Base-by-base conservation (phyloP, 1,284 basidiomycete species). In the Ganoderma resinaceum region DNA sequence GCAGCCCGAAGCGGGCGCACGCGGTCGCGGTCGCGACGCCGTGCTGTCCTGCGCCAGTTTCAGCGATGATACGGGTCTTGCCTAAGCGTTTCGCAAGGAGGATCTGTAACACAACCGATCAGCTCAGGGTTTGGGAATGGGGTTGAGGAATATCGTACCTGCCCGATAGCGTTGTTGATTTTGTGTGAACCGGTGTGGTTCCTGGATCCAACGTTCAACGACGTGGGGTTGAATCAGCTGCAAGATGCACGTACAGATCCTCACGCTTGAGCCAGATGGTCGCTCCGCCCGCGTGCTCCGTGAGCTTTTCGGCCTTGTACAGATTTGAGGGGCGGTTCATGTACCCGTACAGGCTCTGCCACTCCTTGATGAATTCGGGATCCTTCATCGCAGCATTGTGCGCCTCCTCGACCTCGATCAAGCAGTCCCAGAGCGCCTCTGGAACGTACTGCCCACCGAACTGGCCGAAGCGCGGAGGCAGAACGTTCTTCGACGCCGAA, bases 211-310 rank as follows among this genome's bases (percentile, higher is more conserved):
- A 14, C 16, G 7, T 3, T 62, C 43, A 52, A 62, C 31, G n/a
- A 29, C 35, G 26, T 14, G 55, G 55, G 20, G 46, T 20, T 66
- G 69, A 62, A 72, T 68, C 42, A 59, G 23, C 9, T 38, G 61
- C 61, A 69, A 38, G 3, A 23, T n/a, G 20, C 20, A 84, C 93
- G 75, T 76, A 94, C 88, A 98, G 80, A 76, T 99, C 98, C 82
- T 99, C 98, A 52, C 98, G 89, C 85, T 99, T 99, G 77, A 99
- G 84, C 98, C 98, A 99, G 76, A 99, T 98, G 71, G 91, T 94
- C 8, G 98, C 97, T 49, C 92, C 92, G 8, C 90, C 91, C 37
- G 87, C 89, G 64, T 89, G 81, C 77, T 90, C 86, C 0, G 89
- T 91, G 73, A 94, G 82, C 64, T 90, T 82, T 76, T 90, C 88